Evolutionary conservation across 2,329 filamentous ascomycete genomes (phyloP).

Genomic region (Decorospora gaudefroyi): DNA sequence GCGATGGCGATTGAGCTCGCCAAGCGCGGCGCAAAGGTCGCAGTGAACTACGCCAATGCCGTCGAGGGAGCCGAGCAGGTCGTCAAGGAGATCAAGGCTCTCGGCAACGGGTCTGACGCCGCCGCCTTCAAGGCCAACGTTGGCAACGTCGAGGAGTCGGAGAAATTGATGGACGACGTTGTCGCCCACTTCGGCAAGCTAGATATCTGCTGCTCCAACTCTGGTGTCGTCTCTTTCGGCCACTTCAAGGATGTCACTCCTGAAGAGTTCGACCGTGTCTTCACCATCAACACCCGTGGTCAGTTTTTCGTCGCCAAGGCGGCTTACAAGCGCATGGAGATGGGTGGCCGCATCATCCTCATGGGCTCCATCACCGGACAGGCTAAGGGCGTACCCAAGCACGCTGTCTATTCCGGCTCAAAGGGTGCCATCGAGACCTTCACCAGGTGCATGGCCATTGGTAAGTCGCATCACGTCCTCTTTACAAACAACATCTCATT

Average conservation of each 20-base stretch:
- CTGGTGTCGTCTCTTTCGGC: slow-evolving; percentile 60
- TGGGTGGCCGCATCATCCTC: slow-evolving; percentile 58
- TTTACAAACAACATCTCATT: slow-evolving; percentile 11
- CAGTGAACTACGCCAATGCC: slow-evolving; percentile 71
- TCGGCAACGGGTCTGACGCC: slow-evolving; percentile 63
- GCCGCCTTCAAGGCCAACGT: slow-evolving; percentile 71
- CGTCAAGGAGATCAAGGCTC: slow-evolving; percentile 67
- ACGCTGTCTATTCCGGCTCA: slow-evolving; percentile 59
- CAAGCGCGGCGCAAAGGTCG: slow-evolving; percentile 66
- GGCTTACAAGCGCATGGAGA: slow-evolving; percentile 59
- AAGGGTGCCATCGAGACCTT: slow-evolving; percentile 62
- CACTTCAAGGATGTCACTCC: slow-evolving; percentile 59
- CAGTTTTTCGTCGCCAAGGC: slow-evolving; percentile 66
- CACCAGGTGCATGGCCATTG: slow-evolving; percentile 59
- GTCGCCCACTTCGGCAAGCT: slow-evolving; percentile 67
- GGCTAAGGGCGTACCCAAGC: slow-evolving; percentile 60
- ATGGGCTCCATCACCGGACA: slow-evolving; percentile 63
- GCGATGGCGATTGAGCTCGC: slow-evolving; percentile 70
- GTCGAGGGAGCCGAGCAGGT: slow-evolving; percentile 66
- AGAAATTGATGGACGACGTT: slow-evolving; percentile 65
- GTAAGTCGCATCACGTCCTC: slow-evolving; percentile 26
- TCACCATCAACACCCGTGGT: slow-evolving; percentile 65
- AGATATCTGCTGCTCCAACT: slow-evolving; percentile 73
- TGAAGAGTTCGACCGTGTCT: slow-evolving; percentile 63
- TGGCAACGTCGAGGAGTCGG: slow-evolving; percentile 65